Percentiles rank a stretch among this genome's conserved stretches.
Conservation (phyloP, 805 yeast genomes). For the Dipodascus geniculatus region DNA sequence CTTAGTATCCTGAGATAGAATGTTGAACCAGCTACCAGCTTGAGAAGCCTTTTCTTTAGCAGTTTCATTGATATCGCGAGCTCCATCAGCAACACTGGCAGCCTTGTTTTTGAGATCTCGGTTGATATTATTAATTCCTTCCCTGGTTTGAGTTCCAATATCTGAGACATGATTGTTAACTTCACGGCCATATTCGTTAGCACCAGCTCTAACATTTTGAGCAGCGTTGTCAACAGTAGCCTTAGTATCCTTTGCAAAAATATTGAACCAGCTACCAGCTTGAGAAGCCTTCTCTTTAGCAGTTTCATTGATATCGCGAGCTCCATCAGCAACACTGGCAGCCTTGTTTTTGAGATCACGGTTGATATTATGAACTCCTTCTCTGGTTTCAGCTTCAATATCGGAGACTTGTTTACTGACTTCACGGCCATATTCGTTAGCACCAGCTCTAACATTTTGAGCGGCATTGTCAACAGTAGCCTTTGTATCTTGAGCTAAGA, state of each 20-base stretch:
- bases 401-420: neutral
- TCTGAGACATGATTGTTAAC: neutral
- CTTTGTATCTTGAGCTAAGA: neutral
- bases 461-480: neutral
- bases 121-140: neutral
- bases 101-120: neutral
- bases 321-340: neutral
- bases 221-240: neutral
- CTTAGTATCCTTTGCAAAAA: neutral
- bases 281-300: neutral
- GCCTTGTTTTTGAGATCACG: neutral
- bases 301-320: neutral
- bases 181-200: neutral
- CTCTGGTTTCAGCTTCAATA: neutral
- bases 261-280: neutral
- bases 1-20: neutral
- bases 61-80: neutral
- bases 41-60: neutral
- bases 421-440: neutral
- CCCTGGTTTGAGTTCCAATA: neutral
- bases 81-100: neutral
- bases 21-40: neutral
- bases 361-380: neutral
- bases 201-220: neutral
- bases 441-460: neutral